These are phyloP conservation scores for Penicillium paxilli DNA, from an alignment of 495 filamentous ascomycete genomes.

Conservation along the genomic window DNA sequence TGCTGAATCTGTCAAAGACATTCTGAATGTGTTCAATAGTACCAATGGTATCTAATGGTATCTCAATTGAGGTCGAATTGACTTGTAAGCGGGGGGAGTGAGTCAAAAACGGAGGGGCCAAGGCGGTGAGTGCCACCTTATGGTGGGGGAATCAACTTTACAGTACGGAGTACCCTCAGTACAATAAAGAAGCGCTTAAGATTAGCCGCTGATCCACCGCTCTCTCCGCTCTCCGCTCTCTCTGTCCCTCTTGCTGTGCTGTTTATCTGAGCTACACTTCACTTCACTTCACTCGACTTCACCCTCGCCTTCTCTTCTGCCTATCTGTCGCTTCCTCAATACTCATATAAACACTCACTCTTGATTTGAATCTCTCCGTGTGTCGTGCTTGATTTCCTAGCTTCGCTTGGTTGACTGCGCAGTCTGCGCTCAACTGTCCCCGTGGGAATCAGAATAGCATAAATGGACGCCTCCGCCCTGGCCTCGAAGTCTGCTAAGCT, in stretches of 20 bases:
- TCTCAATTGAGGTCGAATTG: background rate
- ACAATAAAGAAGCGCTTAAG: too few relatives aligned
- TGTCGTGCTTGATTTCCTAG: background rate
- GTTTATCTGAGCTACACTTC: background rate
- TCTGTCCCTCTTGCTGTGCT: background rate
- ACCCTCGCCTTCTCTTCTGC: background rate
- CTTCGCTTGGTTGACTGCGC: background rate
- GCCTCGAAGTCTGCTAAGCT: slow-evolving; percentile 13
- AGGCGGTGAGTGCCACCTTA: background rate
- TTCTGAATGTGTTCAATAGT: slow-evolving; percentile 22
- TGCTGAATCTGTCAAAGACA: slow-evolving; percentile 76
- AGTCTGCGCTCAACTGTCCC: background rate
- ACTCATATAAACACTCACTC: background rate
- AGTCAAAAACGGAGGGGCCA: slow-evolving; percentile 9
- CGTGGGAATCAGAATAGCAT: too few relatives aligned
- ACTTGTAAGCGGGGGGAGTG: background rate
- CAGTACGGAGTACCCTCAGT: background rate
- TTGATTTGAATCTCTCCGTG: background rate
- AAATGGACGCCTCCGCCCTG: slow-evolving; percentile 15
- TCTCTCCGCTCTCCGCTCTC: background rate
- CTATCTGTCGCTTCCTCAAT: background rate
- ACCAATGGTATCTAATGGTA: too few relatives aligned
- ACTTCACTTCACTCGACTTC: background rate
- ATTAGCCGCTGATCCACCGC: background rate
- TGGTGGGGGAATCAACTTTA: background rate